Evolutionary conservation across 805 yeast species (phyloP).

Genomic region (Nakazawaea pomicola): DNA sequence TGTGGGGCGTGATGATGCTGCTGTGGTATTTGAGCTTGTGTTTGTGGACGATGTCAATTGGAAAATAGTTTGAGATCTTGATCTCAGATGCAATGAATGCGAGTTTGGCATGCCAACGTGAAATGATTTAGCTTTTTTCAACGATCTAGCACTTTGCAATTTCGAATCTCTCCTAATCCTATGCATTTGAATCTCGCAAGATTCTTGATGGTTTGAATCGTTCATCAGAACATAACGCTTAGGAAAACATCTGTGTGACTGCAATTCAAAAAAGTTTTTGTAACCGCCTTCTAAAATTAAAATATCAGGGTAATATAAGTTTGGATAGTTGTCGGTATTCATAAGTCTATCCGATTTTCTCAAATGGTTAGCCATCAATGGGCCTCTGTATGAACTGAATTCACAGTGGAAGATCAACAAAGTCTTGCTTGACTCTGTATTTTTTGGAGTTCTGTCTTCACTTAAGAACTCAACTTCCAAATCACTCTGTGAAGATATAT

Average conservation of each 20-base stretch:
- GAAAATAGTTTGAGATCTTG: conserved; percentile 10
- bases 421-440: conserved; percentile 24
- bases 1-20: conserved; percentile 1
- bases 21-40: neutral
- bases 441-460: conserved; percentile 13
- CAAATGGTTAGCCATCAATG: conserved; percentile 82
- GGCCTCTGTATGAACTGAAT: conserved; percentile 91
- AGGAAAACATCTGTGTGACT: conserved; percentile 60
- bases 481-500: conserved; percentile 64
- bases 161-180: conserved; percentile 31
- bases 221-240: conserved; percentile 85
- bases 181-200: conserved; percentile 37
- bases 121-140: conserved; percentile 34
- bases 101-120: conserved; percentile 15
- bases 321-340: conserved; percentile 75
- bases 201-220: conserved; percentile 46
- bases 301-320: conserved; percentile 81
- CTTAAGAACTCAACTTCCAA: conserved; percentile 53
- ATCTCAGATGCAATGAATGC: conserved; percentile 6
- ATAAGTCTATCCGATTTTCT: conserved; percentile 75
- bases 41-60: neutral
- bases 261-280: conserved; percentile 62
- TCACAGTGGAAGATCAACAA: conserved; percentile 91
- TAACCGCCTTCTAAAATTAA: conserved; percentile 91
- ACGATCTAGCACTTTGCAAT: conserved; percentile 10